Conservation (phyloP, 768 basidiomycete species). For the Termitomyces sp. region DNA sequence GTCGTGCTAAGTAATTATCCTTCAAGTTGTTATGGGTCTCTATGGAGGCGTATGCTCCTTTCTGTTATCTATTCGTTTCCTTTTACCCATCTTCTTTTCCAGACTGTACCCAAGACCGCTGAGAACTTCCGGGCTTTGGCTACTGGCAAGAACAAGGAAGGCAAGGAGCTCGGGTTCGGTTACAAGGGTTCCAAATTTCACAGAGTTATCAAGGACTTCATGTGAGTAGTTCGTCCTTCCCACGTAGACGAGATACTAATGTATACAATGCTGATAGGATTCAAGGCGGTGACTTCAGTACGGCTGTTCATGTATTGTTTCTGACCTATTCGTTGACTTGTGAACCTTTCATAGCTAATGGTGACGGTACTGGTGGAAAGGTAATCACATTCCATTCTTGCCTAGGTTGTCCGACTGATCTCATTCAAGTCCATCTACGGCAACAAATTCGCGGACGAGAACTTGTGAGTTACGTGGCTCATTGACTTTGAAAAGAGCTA, state of each 20-base stretch:
- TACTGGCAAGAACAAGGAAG: conserved; percentile 78
- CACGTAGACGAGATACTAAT: neutral
- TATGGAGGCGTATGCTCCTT: conserved; percentile 71
- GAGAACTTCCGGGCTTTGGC: conserved; percentile 97
- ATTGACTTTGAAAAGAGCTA: neutral
- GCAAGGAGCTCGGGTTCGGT: conserved; percentile 75
- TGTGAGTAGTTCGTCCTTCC: conserved; percentile 42
- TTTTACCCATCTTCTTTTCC: neutral
- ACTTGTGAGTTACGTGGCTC: conserved; percentile 61
- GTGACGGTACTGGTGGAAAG: conserved; percentile 92
- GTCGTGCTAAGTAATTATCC: conserved; percentile 9
- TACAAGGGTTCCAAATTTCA: conserved; percentile 98
- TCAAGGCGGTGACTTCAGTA: conserved; percentile 98
- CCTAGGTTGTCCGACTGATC: neutral
- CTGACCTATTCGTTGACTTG: conserved; percentile 8
- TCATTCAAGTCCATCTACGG: conserved; percentile 81
- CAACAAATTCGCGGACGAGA: conserved; percentile 89
- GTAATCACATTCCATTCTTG: conserved; percentile 28
- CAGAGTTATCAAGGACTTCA: conserved; percentile 92
- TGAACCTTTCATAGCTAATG: conserved; percentile 47
- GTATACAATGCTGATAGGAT: conserved; percentile 54
- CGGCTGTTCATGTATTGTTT: conserved; percentile 26
- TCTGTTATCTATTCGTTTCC: neutral
- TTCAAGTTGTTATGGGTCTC: conserved; percentile 77
- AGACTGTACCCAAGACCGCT: conserved; percentile 95